Conservation (phyloP, 2,329 filamentous ascomycete species). For the Mycosphaerella arachidis region DNA sequence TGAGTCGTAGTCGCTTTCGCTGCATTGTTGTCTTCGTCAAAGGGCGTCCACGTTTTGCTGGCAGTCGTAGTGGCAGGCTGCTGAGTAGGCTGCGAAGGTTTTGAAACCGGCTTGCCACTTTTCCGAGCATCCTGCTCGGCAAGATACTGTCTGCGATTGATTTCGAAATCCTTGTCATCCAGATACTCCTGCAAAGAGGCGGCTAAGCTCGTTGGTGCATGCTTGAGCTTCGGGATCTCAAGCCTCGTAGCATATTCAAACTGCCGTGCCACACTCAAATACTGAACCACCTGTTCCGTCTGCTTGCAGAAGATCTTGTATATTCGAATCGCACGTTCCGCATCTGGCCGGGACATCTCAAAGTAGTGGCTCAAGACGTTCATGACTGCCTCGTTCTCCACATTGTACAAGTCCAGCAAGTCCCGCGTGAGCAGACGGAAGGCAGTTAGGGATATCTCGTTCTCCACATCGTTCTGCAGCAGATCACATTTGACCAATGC, state of each 20-base stretch:
- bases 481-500: constrained; percentile 87
- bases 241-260: constrained; percentile 89
- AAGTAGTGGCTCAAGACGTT: constrained; percentile 97
- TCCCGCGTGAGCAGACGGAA: constrained; percentile 90
- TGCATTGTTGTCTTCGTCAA: constrained; percentile 19
- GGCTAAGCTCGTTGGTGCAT: constrained; percentile 87
- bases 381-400: constrained; percentile 95
- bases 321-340: constrained; percentile 83
- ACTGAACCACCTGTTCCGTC: constrained; percentile 89
- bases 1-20: constrained; percentile 19
- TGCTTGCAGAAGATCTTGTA: constrained; percentile 90
- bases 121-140: constrained; percentile 75
- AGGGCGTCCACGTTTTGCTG: constrained; percentile 28
- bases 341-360: constrained; percentile 93
- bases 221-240: constrained; percentile 94
- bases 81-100: constrained; percentile 30
- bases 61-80: constrained; percentile 36
- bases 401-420: constrained; percentile 82
- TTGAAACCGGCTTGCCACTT: constrained; percentile 37
- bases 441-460: constrained; percentile 92
- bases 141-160: constrained; percentile 86
- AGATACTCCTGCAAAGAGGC: constrained; percentile 91
- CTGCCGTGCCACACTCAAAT: constrained; percentile 78
- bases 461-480: constrained; percentile 81
- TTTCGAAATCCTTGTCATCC: constrained; percentile 89